Conservation (phyloP, 164 flowering plant species). For the Sedum album region DNA sequence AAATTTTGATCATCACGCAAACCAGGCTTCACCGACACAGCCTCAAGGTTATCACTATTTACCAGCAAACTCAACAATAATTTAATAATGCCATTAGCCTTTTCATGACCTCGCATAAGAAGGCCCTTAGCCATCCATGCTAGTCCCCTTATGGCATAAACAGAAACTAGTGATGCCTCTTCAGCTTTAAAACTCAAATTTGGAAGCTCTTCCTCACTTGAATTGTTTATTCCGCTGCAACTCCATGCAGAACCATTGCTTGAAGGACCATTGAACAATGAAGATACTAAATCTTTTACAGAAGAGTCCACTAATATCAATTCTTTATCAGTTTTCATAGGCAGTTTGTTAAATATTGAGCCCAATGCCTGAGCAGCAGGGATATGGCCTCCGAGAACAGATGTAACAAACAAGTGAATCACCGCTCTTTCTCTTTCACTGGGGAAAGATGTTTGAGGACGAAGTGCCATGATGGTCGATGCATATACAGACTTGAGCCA, state of each 20-base stretch:
- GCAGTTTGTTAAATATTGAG: conserved; percentile 74
- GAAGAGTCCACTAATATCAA: conserved; percentile 25
- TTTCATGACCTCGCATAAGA: conserved; percentile 89
- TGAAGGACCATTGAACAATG: conserved; percentile 28
- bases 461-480: conserved; percentile 62
- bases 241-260: conserved; percentile 11
- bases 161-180: conserved; percentile 21
- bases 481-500: conserved; percentile 66
- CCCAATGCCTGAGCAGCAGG: conserved; percentile 92
- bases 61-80: conserved; percentile 46
- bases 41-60: conserved; percentile 16
- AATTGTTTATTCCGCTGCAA: conserved; percentile 10
- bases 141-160: conserved; percentile 51
- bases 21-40: conserved; percentile 15
- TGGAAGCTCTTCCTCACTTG: conserved; percentile 15
- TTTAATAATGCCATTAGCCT: conserved; percentile 48
- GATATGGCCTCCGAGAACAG: conserved; percentile 45
- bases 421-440: conserved; percentile 34
- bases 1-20: conserved; percentile 16
- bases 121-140: conserved; percentile 97
- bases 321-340: conserved; percentile 16
- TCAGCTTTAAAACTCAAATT: conserved; percentile 17
- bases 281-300: conserved; percentile 57
- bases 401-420: conserved; percentile 29
- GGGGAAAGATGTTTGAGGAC: conserved; percentile 50